Conservation (phyloP, 768 basidiomycete species). For the Hericium erinaceus region DNA sequence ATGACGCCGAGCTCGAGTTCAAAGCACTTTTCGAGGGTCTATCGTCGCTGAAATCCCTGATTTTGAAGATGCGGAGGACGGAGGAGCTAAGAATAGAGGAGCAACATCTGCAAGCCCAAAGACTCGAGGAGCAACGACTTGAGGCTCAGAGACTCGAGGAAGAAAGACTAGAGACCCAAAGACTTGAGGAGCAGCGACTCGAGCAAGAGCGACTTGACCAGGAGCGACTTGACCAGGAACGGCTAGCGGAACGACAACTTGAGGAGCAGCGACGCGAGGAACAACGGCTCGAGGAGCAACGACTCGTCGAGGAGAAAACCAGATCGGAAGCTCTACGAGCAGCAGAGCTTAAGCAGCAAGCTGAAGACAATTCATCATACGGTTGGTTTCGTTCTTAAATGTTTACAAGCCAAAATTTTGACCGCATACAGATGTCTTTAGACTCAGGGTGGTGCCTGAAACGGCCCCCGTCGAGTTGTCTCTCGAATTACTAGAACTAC, state of each 20-base stretch:
- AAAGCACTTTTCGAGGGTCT: constrained; percentile 4
- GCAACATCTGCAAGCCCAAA: neutral
- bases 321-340: too few species aligned
- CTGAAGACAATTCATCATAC: neutral
- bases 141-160: constrained; percentile 1
- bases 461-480: neutral
- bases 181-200: constrained; percentile 6
- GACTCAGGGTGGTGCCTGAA: neutral
- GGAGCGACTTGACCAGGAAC: constrained; percentile 16
- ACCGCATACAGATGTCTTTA: constrained; percentile 2
- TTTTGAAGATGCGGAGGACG: constrained; percentile 2
- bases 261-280: constrained; percentile 19
- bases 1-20: constrained; percentile 21
- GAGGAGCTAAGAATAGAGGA: neutral
- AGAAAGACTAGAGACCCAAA: constrained; percentile 1
- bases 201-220: constrained; percentile 15
- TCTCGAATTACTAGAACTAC: constrained; percentile 33
- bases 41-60: constrained; percentile 2
- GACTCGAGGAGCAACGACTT: constrained; percentile 5
- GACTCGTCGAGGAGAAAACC: too few species aligned
- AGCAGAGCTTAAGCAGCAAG: neutral
- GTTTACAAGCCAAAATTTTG: neutral
- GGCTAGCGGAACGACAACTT: constrained; percentile 11
- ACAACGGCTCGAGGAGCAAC: constrained; percentile 13
- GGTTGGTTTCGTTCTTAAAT: neutral